phyloP scores from a whole-genome alignment of 2,329 filamentous ascomycete species.

The Ophiostoma perfectum region DNA sequence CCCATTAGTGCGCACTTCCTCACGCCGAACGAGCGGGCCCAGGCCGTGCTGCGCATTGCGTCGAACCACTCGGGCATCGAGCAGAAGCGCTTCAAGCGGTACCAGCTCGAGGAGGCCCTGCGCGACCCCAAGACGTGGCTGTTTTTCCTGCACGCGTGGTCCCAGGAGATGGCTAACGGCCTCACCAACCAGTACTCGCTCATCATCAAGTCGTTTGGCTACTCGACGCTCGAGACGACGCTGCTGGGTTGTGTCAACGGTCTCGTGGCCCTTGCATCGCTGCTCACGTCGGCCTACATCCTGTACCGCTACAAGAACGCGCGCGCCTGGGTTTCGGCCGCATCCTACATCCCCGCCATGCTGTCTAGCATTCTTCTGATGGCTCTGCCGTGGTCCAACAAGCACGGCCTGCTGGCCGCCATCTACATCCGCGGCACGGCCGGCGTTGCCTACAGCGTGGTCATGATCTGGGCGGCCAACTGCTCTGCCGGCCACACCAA shows the following conservation, averaged over 20 bases:
- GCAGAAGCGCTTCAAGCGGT: slow-evolving; percentile 24
- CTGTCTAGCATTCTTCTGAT: slow-evolving; percentile 21
- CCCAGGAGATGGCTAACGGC: slow-evolving; percentile 26
- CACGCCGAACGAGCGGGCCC: slow-evolving; percentile 30
- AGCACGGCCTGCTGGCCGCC: slow-evolving; percentile 18
- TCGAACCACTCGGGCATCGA: slow-evolving; percentile 37
- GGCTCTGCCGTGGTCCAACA: slow-evolving; percentile 19
- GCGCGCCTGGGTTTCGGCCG: slow-evolving; percentile 21
- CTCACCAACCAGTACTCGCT: slow-evolving; percentile 25
- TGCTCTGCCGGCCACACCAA: slow-evolving; percentile 55
- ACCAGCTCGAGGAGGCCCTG: slow-evolving; percentile 26
- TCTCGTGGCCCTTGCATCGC: slow-evolving; percentile 18
- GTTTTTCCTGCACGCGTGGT: slow-evolving; percentile 26
- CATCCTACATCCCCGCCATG: slow-evolving; percentile 18
- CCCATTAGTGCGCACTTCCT: slow-evolving; percentile 37
- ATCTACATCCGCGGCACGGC: slow-evolving; percentile 21
- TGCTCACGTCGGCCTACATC: slow-evolving; percentile 14
- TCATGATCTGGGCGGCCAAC: slow-evolving; percentile 43
- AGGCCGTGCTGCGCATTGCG: slow-evolving; percentile 33
- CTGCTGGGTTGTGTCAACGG: slow-evolving; percentile 25
- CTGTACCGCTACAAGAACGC: slow-evolving; percentile 19
- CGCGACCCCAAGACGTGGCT: slow-evolving; percentile 28
- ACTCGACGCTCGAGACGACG: slow-evolving; percentile 1
- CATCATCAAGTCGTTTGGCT: slow-evolving; percentile 27
- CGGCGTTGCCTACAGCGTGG: slow-evolving; percentile 22